Conservation (phyloP, 1,284 basidiomycete genomes). For the Ganoderma sinense region DNA sequence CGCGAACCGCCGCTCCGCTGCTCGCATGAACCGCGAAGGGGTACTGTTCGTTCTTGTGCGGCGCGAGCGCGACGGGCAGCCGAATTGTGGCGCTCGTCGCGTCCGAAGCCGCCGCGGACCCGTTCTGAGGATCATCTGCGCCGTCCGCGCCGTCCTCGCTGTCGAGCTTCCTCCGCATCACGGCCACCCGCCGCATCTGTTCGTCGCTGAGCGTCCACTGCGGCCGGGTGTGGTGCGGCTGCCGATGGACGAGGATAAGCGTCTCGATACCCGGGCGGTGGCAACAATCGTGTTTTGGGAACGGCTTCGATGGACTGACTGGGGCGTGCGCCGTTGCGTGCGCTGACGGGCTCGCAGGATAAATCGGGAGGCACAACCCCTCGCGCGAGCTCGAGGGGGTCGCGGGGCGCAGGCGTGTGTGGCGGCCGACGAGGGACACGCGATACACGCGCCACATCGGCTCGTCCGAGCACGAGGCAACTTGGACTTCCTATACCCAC, state of each 20-base stretch:
- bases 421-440: slow-evolving; percentile 19
- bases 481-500: slow-evolving; percentile 13
- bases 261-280: slow-evolving; percentile 13
- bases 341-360: slow-evolving; percentile 8
- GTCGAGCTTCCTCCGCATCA: slow-evolving; percentile 5
- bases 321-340: background rate
- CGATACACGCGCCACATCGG: slow-evolving; percentile 18
- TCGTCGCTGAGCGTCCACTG: slow-evolving; percentile 7
- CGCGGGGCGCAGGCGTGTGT: slow-evolving; percentile 2
- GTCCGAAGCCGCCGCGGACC: background rate
- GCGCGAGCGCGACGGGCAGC: slow-evolving; percentile 3
- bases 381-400: background rate
- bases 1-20: background rate
- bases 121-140: background rate
- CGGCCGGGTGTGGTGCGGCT: slow-evolving; percentile 1
- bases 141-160: background rate
- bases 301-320: slow-evolving; percentile 2
- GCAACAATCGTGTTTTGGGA: slow-evolving; percentile 16
- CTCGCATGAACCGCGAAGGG: background rate
- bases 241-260: slow-evolving; percentile 12
- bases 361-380: slow-evolving; percentile 12
- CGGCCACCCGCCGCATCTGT: slow-evolving; percentile 4
- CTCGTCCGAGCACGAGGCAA: slow-evolving; percentile 9
- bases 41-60: background rate
- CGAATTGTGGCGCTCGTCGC: slow-evolving; percentile 5